phyloP scores from a whole-genome alignment of 2,329 filamentous ascomycete genomes.

The Pseudocercospora fijiensis region DNA sequence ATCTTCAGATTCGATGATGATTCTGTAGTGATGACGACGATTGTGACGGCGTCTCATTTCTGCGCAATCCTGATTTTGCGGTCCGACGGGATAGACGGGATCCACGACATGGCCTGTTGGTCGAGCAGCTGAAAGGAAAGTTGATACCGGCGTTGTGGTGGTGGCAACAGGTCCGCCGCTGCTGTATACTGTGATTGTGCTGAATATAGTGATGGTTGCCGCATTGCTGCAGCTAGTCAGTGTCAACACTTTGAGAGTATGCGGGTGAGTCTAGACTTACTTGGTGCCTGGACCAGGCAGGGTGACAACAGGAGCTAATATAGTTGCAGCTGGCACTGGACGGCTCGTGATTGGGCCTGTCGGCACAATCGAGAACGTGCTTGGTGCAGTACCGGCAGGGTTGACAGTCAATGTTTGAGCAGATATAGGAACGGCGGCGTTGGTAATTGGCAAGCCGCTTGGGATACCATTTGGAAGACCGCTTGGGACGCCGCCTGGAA shows the following conservation, averaged over 20 bases:
- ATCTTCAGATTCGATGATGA: background rate
- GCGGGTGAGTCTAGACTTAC: background rate
- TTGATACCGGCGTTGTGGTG: background rate
- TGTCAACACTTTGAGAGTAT: background rate
- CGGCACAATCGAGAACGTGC: slow-evolving; percentile 14
- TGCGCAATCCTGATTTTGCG: background rate
- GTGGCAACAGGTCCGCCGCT: background rate
- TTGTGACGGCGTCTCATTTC: background rate
- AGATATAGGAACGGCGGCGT: background rate
- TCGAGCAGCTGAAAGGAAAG: background rate
- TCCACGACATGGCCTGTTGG: background rate
- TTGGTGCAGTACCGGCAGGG: background rate
- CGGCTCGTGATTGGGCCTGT: background rate
- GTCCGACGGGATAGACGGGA: background rate
- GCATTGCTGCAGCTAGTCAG: background rate
- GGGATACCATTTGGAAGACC: background rate
- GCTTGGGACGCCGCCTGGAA: background rate
- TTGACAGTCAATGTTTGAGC: background rate
- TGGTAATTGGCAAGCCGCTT: slow-evolving; percentile 4
- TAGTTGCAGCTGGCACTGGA: slow-evolving; percentile 23
- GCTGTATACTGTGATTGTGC: background rate
- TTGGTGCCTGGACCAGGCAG: slow-evolving; percentile 9
- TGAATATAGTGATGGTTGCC: background rate
- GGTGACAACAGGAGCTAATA: background rate
- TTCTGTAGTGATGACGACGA: slow-evolving; percentile 1